These are phyloP conservation scores for Aschersonia sp. DNA, from an alignment of 2,329 filamentous ascomycete genomes.

Conservation along the genomic window DNA sequence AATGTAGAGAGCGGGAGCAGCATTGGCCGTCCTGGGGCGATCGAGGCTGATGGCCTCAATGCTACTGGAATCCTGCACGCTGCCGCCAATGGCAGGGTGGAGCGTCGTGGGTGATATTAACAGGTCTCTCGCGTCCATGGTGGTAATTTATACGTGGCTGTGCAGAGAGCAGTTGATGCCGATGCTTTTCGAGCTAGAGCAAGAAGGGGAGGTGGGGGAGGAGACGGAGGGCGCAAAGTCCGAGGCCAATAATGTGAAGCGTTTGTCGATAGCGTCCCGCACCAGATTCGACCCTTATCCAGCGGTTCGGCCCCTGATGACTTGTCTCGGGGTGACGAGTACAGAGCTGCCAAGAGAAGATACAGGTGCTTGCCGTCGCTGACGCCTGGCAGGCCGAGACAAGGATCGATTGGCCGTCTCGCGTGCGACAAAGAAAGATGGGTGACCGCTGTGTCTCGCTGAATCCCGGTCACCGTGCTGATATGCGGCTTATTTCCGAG, in stretches of 20 bases:
- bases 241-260: constrained; percentile 11
- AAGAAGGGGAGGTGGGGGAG: not conserved
- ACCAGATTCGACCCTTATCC: too few species aligned
- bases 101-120: constrained; percentile 29
- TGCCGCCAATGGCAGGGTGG: constrained; percentile 31
- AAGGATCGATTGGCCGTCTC: constrained; percentile 6
- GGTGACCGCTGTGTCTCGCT: too few species aligned
- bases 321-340: too few species aligned
- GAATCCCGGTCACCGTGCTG: too few species aligned
- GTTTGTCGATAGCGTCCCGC: too few species aligned
- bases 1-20: constrained; percentile 7
- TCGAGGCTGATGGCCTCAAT: constrained; percentile 5
- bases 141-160: constrained; percentile 1
- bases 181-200: not conserved
- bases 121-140: constrained; percentile 19
- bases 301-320: too few species aligned
- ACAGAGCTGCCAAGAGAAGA: too few species aligned
- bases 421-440: not conserved
- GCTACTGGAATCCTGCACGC: constrained; percentile 9
- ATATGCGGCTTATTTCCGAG: not conserved
- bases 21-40: constrained; percentile 7
- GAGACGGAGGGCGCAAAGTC: constrained; percentile 6
- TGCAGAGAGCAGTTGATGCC: not conserved
- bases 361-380: too few species aligned
- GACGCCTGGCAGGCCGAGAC: too few species aligned